Percentiles rank a stretch among this genome's conserved stretches.
Conservation (phyloP, 164 flowering plant species). For the Chloranthus sessilifolius region DNA sequence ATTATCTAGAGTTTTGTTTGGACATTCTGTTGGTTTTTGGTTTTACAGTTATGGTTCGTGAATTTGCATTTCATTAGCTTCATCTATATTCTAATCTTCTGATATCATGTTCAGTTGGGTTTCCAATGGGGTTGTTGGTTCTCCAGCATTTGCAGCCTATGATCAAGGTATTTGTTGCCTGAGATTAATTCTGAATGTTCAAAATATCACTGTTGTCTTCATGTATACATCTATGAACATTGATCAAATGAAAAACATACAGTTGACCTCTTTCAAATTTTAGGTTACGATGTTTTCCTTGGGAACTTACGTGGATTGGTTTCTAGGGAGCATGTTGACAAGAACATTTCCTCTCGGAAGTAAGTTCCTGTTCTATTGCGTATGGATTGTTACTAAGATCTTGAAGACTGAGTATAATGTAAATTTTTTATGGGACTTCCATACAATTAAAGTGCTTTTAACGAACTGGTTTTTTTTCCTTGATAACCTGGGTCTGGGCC, state of each 20-base stretch:
- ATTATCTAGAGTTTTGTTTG: background rate
- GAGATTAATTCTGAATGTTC: background rate
- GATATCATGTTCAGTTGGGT: slow-evolving; percentile 71
- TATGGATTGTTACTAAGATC: too few species aligned
- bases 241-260: background rate
- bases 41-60: background rate
- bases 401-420: background rate
- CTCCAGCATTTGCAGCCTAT: slow-evolving; percentile 98
- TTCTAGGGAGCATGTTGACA: slow-evolving; percentile 89
- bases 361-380: slow-evolving; percentile 36
- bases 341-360: slow-evolving; percentile 74
- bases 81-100: slow-evolving; percentile 4
- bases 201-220: background rate
- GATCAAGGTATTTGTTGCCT: slow-evolving; percentile 69
- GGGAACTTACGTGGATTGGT: slow-evolving; percentile 97
- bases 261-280: slow-evolving; percentile 1
- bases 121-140: slow-evolving; percentile 96
- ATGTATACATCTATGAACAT: background rate
- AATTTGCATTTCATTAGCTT: background rate
- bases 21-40: too few species aligned
- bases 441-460: too few species aligned
- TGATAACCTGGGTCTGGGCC: too few species aligned
- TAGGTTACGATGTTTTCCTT: slow-evolving; percentile 96
- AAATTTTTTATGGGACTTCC: background rate
- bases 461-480: too few species aligned